These are phyloP conservation scores for Acer saccharum DNA, from an alignment of 345 rosid species.

Conservation along the genomic window DNA sequence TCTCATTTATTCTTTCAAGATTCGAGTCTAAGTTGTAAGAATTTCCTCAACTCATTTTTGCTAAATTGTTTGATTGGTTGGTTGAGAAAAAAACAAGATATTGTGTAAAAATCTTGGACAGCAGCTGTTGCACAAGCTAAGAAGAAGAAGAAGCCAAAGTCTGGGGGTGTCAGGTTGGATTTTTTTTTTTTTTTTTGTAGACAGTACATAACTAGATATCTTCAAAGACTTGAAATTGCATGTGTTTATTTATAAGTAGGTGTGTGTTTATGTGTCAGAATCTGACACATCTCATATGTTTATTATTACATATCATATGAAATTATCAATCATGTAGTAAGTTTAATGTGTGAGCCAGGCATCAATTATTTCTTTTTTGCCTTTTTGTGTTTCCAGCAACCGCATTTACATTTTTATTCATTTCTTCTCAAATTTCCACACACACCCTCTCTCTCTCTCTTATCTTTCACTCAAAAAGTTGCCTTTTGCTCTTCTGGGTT, in stretches of 20 bases:
- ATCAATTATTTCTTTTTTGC: slow-evolving; percentile 18
- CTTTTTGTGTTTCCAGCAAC: slow-evolving; percentile 23
- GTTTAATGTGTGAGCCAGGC: slow-evolving; percentile 24
- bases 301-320: neutral
- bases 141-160: slow-evolving; percentile 13
- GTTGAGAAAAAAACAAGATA: neutral
- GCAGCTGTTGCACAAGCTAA: slow-evolving; percentile 9
- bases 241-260: slow-evolving; percentile 16
- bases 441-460: neutral
- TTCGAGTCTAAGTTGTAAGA: slow-evolving; percentile 19
- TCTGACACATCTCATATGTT: slow-evolving; percentile 16
- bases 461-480: slow-evolving; percentile 22
- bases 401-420: slow-evolving; percentile 15
- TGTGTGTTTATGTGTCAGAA: slow-evolving; percentile 21
- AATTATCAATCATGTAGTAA: slow-evolving; percentile 20
- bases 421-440: slow-evolving; percentile 5
- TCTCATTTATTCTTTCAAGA: slow-evolving; percentile 5
- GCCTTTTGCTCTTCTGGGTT: slow-evolving; percentile 24
- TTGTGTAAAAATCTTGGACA: neutral
- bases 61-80: neutral
- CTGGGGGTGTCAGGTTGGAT: slow-evolving; percentile 20
- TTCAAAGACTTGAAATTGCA: slow-evolving; percentile 4
- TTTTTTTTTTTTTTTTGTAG: neutral
- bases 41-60: slow-evolving; percentile 7
- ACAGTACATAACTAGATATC: neutral